phyloP scores from a whole-genome alignment of 108 stramenopile species.

The Bacterosira constricta region DNA sequence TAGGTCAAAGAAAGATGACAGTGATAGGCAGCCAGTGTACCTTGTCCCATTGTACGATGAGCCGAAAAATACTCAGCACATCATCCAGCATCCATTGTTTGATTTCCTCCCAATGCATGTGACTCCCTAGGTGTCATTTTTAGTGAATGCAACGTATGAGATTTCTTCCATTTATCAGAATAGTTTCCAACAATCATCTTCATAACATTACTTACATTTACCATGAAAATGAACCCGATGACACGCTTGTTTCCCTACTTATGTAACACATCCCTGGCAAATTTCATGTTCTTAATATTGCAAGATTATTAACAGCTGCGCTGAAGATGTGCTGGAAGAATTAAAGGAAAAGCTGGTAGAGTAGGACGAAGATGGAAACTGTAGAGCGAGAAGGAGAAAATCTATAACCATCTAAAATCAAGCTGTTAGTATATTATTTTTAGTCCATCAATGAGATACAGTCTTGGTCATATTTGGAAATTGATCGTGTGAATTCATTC shows the following conservation, averaged over 20 bases:
- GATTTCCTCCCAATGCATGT: conserved; percentile 68
- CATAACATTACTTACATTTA: not conserved
- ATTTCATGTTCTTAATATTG: not conserved
- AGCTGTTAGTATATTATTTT: not conserved
- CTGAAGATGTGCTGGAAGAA: no score
- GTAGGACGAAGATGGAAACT: no score
- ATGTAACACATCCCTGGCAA: not conserved
- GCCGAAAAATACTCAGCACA: conserved; percentile 27
- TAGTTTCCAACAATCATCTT: not conserved
- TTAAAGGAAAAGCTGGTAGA: no score
- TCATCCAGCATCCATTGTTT: conserved; percentile 74
- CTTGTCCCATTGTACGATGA: conserved; percentile 68
- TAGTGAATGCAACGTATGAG: no score
- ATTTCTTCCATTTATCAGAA: not conserved
- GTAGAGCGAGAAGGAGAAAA: no score
- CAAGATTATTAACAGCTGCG: not conserved
- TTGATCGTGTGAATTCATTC: no score
- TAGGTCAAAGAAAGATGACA: conserved; percentile 36
- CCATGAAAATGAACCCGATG: not conserved
- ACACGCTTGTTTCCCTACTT: not conserved
- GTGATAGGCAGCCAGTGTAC: conserved; percentile 55
- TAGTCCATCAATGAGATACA: not conserved
- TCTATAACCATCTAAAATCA: no score
- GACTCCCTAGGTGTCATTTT: no score
- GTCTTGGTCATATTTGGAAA: no score